These are phyloP conservation scores for Bremia lactucae DNA, from an alignment of 352 stramenopile genomes.

Conservation along the genomic window DNA sequence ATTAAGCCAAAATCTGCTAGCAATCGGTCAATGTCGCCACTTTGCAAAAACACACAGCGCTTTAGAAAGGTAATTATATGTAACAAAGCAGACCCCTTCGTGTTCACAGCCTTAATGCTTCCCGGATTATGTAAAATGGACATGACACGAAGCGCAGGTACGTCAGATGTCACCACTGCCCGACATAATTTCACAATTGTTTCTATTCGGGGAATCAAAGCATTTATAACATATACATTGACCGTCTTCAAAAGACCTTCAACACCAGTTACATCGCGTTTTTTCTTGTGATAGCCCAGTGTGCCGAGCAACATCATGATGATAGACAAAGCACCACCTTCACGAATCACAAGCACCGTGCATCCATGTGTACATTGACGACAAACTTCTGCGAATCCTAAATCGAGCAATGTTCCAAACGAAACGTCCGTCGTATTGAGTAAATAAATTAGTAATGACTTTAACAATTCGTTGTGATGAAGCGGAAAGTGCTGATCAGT, in stretches of 20 bases:
- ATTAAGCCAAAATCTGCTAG: constrained; percentile 70
- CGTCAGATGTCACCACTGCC: constrained; percentile 50
- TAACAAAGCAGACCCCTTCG: constrained; percentile 59
- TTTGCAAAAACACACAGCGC: constrained; percentile 74
- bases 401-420: constrained; percentile 64
- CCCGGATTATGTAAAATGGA: constrained; percentile 30
- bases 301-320: constrained; percentile 83
- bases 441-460: constrained; percentile 63
- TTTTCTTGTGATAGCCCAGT: constrained; percentile 75
- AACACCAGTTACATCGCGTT: constrained; percentile 64
- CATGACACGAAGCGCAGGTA: constrained; percentile 30
- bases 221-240: constrained; percentile 32
- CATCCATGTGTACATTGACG: constrained; percentile 55
- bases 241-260: constrained; percentile 46
- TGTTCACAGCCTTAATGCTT: constrained; percentile 34
- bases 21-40: constrained; percentile 49
- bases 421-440: constrained; percentile 51
- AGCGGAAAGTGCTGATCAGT: constrained; percentile 70
- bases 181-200: constrained; percentile 70
- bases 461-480: constrained; percentile 75
- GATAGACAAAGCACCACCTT: constrained; percentile 75
- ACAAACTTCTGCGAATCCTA: constrained; percentile 70
- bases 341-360: constrained; percentile 46
- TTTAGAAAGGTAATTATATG: constrained; percentile 79
- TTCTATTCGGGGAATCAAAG: constrained; percentile 54